These are phyloP conservation scores for Epichloe brachyelytri DNA, from an alignment of 2,329 filamentous ascomycete species.

Conservation along the genomic window DNA sequence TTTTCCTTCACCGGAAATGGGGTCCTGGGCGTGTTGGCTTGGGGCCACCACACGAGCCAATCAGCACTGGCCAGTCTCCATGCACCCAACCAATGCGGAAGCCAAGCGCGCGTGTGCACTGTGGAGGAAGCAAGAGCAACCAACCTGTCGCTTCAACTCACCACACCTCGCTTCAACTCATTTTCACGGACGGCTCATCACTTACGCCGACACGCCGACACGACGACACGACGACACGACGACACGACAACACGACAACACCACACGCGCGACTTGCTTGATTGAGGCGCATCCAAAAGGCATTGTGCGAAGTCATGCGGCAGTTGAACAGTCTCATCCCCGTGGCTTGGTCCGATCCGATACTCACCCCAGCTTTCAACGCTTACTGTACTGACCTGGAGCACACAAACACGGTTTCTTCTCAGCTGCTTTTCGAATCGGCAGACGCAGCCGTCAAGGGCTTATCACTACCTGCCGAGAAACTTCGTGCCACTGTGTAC, in stretches of 20 bases:
- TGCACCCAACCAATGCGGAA: not conserved
- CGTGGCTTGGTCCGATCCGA: no score
- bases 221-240: not conserved
- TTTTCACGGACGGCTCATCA: not conserved
- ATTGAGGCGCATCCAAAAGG: no score
- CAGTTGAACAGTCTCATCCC: not conserved
- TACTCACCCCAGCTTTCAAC: no score
- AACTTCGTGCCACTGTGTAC: no score
- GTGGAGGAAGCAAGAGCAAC: not conserved
- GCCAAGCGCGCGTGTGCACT: no score
- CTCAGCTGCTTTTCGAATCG: not conserved
- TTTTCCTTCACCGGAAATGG: not conserved
- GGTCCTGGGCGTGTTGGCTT: not conserved
- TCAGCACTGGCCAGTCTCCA: not conserved
- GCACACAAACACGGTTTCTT: not conserved
- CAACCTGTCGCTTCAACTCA: not conserved
- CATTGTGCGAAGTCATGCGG: slow-evolving; percentile 3
- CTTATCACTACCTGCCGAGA: not conserved
- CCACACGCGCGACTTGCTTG: not conserved
- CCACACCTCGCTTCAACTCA: not conserved
- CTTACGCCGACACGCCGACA: not conserved
- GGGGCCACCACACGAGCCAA: not conserved
- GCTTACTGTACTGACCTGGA: no score
- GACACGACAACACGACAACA: no score
- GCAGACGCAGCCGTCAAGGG: not conserved